Conservation (phyloP, 2,329 filamentous ascomycete species). For the Alternaria novae-zelandiae region DNA sequence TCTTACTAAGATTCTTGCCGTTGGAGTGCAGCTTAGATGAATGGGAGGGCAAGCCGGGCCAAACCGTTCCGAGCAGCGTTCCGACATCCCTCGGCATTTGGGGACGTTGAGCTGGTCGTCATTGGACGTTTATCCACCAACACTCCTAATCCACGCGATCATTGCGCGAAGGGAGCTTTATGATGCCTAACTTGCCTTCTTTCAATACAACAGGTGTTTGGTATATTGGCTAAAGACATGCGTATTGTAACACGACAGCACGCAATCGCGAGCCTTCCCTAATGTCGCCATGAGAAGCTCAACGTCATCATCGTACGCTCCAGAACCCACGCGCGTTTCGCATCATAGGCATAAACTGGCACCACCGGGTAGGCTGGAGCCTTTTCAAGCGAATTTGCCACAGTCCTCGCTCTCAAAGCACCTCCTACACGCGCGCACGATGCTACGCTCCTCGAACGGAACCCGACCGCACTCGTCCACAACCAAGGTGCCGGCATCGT, state of each 20-base stretch:
- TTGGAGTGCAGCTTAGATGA: slow-evolving; percentile 2
- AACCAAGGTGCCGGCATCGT: slow-evolving; percentile 46
- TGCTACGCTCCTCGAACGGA: slow-evolving; percentile 42
- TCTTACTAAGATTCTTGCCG: slow-evolving; percentile 8
- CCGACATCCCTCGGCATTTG: slow-evolving; percentile 1
- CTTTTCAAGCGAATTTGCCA: slow-evolving; percentile 37
- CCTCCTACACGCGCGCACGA: slow-evolving; percentile 31
- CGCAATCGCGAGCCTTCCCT: slow-evolving; percentile 16
- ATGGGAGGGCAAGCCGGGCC: background rate
- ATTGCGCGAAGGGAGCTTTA: background rate
- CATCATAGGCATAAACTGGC: background rate
- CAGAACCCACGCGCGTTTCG: background rate
- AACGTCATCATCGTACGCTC: slow-evolving; percentile 34
- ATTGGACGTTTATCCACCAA: background rate
- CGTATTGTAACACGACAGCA: background rate
- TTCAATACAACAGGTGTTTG: background rate
- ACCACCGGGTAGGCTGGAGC: slow-evolving; percentile 32
- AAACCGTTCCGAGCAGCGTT: slow-evolving; percentile 11
- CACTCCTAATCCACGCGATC: background rate
- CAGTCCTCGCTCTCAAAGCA: slow-evolving; percentile 35
- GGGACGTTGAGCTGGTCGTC: slow-evolving; percentile 10
- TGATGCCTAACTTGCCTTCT: background rate
- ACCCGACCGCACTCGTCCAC: slow-evolving; percentile 36
- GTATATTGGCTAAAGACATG: background rate
- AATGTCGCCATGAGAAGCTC: slow-evolving; percentile 23